Conservation (phyloP, 2,329 filamentous ascomycete genomes). For the Fusarium begoniae region DNA sequence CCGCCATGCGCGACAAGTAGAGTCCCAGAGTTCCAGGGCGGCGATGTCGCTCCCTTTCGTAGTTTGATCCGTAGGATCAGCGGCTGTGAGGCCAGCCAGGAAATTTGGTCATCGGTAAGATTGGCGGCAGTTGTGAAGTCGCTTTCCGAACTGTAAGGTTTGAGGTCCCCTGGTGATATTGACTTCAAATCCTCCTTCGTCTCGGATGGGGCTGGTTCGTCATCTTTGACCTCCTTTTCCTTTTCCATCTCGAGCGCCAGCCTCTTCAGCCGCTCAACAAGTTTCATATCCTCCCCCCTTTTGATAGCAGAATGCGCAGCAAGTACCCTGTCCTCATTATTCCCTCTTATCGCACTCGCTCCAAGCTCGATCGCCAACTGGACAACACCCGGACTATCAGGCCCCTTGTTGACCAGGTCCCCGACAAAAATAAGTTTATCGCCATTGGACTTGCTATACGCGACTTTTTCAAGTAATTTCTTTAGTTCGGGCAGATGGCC, state of each 20-base stretch:
- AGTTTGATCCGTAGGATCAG: conserved; percentile 28
- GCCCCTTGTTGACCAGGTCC: conserved; percentile 84
- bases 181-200: background rate
- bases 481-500: conserved; percentile 75
- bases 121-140: conserved; percentile 28
- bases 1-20: conserved; percentile 80
- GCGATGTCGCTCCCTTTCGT: background rate
- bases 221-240: background rate
- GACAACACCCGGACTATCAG: conserved; percentile 80
- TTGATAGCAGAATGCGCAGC: conserved; percentile 37
- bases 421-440: conserved; percentile 80
- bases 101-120: conserved; percentile 13
- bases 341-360: conserved; percentile 83
- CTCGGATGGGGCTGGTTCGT: background rate
- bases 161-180: conserved; percentile 7
- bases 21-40: conserved; percentile 31
- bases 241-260: background rate
- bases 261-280: background rate
- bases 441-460: conserved; percentile 58
- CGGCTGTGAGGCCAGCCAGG: conserved; percentile 21
- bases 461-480: conserved; percentile 70
- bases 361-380: conserved; percentile 74
- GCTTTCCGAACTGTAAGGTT: conserved; percentile 24
- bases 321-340: conserved; percentile 87
- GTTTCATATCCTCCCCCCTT: background rate